Base-by-base conservation (phyloP, 441 rosid genomes). In the Pelargonium citronellum region DNA sequence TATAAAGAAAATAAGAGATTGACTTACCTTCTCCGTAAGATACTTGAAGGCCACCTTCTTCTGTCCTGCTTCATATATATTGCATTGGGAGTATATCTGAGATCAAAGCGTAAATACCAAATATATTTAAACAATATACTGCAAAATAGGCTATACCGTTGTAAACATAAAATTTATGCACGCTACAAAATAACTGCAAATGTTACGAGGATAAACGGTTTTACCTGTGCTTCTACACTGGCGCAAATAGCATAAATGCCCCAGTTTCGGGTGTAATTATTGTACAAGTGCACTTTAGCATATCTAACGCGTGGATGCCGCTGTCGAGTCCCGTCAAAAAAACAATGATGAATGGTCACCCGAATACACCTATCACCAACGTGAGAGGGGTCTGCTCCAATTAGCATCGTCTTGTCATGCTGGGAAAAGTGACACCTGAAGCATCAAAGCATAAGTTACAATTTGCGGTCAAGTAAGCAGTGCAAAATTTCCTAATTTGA, bases 301-400 rank as follows among this genome's bases (percentile, higher is more conserved):
- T 80, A 95, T 73, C 98, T 85, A 72, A 92, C 88, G 7, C 98
- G 99, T 73, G 99, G 99, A 44, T 95, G 99, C 43, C 92, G 80
- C 75, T 92, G 99, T 22, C 91, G 80, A 37, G 97, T 92, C 41
- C 93, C 95, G 68, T 92, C 90, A 19, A 95, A 95, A 76, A 95
- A 95, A 68, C 98, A 95, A 78, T 90, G 99, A 73, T 95, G 98
- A 73, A 92, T 95, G 43, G 97, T 92, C 67, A 92, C 91, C 67
- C 88, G 75, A 55, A 92, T 92, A 71, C 95, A 89, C 78, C 98
- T 84, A 75, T 95, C 99, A 64, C 79, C 82, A 20, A 83, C 71
- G 55, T 95, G 89, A 55, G 95, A 80, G 16, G 96, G 83, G 70
- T 95, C 91, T 47, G 95, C 95, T 70, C 99, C 99, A 43, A 95